These are phyloP conservation scores for Fusarium nygamai DNA, from an alignment of 2,329 filamentous ascomycete genomes.

Conservation along the genomic window DNA sequence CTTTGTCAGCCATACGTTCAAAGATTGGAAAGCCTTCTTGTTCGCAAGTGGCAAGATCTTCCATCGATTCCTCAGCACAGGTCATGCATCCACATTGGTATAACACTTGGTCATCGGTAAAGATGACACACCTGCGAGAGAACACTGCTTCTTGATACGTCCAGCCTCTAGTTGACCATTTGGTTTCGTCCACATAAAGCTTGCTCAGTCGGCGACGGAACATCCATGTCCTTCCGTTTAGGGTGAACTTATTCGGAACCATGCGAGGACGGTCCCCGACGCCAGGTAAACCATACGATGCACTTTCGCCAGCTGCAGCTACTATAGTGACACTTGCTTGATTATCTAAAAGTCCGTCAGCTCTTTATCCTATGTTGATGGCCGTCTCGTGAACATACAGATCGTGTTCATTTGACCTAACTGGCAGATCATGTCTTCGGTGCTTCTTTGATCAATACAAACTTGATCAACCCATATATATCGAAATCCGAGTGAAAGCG, in stretches of 20 bases:
- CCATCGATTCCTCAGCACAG: background rate
- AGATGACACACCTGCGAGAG: background rate
- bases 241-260: background rate
- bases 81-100: background rate
- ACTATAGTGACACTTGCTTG: background rate
- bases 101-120: background rate
- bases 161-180: fast-evolving
- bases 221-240: background rate
- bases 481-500: fast-evolving
- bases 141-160: background rate
- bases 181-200: no score
- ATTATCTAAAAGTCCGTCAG: background rate
- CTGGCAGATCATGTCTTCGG: background rate
- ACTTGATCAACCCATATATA: background rate
- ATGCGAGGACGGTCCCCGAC: background rate
- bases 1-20: fast-evolving
- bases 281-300: background rate
- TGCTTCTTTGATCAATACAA: background rate
- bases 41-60: background rate
- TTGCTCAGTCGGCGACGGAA: no score
- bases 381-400: background rate
- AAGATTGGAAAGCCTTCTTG: background rate
- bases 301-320: fast-evolving
- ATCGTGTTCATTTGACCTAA: background rate
- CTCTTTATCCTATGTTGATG: fast-evolving